Evolutionary conservation across 352 stramenopile genomes (phyloP), one percentile per base, ranked within the genome.

Genomic region (Thraustochytrium striatum): DNA sequence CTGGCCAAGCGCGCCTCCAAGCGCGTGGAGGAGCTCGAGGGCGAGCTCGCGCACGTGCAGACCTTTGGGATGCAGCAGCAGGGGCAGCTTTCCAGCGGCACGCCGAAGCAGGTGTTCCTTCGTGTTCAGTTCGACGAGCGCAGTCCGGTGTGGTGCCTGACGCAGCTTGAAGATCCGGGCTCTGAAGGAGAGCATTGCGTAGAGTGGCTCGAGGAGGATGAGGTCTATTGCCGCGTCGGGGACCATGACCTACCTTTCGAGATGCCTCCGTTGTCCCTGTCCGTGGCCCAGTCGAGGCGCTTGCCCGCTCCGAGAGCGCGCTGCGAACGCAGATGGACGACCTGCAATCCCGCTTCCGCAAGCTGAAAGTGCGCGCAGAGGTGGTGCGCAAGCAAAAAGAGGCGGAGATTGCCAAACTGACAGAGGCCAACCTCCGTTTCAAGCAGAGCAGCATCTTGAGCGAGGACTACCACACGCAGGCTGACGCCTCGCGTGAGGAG

Each of bases 381-480:
- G 25, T 75, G 21, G 32, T 25, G 0, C n/a, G 43, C 33, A 75
- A 75, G 50, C 65, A 38, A 8, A 75, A 75, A n/a, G 65, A 75
- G 13, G 28, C 41, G 28, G 65, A 75, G 65, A 13, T 75, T 25
- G 36, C 44, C 5, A 39, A 43, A 21, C 65, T 75, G 11, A 21
- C 65, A 21, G 65, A 75, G 35, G 39, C 58, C 35, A 62, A 62
- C 25, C 52, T 61, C 65, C 43, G 50, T 21, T 62, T 43, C 44
- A 75, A 75, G 35, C 65, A 75, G 50, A 30, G 68, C 50, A 75
- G 39, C 25, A 61, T 75, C 25, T 43, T 38, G 16, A 38, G 65
- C 19, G 30, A 75, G 8, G 65, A 75, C 65, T 75, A 75, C 52
- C 52, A 75, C 65, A 43, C 65, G 50, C 65, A 75, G 50, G 28